Evolutionary conservation across 495 filamentous ascomycete species (phyloP), one percentile per base, ranked within the genome.

Genomic region (Pseudotulostoma volvatum): DNA sequence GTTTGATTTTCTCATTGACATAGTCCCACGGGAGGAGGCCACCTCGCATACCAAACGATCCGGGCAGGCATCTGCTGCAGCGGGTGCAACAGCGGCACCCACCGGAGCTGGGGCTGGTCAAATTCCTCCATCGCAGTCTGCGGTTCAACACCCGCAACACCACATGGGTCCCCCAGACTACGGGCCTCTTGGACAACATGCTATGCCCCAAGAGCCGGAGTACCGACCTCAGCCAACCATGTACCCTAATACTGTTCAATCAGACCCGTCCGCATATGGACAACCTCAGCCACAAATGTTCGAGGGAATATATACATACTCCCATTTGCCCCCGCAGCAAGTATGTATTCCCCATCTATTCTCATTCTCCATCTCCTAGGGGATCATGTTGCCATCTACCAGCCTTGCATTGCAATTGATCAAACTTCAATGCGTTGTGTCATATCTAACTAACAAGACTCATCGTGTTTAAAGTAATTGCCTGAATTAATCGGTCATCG

Each of bases 1-100:
- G 90, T 97, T 97, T 60, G 90, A 97, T 64, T 97, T 97, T 61
- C 68, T 97, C 38, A 97, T 97, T 56, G 90, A 97, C 59, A 97
- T 97, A 42, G 90, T 97, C 5, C 90, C 90, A 3, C 76, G 90
- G 28, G 90, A 97, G 55, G 90, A 97, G 51, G 86, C 90, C 15
- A 68, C 77, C 35, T 70, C 75, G 43, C 84, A 94, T 57, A 69
- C 79, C 25, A 93, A 93, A 64, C 70, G 84, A 40, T 68, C 70
- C 4, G 76, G 67, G 30, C 76, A 76, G 48, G 65, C 74, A 38
- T 64, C 64, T 34, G 54, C 63, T 9, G 63, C 60, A 31, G 53
- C 64, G 31, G 73, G 64, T 37, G 56, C 68, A 30, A 60, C 68
- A 14, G 58, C 71, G 3, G 59, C 59, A 18, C 51, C 61, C 33